Evolutionary conservation across 78 protist species (phyloP), one percentile per base, ranked within the genome.

Genomic region (Guillardia theta): DNA sequence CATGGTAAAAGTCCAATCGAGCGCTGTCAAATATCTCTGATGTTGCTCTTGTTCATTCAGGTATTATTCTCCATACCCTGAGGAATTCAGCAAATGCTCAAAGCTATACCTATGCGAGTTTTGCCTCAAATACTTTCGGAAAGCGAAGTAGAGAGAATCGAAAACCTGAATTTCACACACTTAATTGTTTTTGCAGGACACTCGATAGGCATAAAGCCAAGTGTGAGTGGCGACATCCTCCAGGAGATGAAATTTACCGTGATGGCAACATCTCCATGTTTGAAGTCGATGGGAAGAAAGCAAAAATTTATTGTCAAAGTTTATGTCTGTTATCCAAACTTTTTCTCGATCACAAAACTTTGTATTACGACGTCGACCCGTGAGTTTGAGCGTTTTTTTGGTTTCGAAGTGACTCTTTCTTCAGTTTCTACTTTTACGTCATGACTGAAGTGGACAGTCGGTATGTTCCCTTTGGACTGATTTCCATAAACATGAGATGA

Each of bases 161-260:
- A n/a, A n/a, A n/a, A n/a, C n/a, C n/a, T n/a, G 62, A 10, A 19
- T 50, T 10, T 50, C 62, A 50, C 30, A 50, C 62, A 50, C 62
- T 19, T 50, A 18, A 18, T 50, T 19, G 30, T 50, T 50, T 10
- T 50, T 1, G 70, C 70, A 58, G 70, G 78, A 95, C 98, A 47
- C 93, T 97, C 41, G 95, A 83, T 12, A 62, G 97, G 5, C 99
- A 98, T 95, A 96, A 94, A 83, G 95, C 50, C 4, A 78, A 78
- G 33, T 78, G 90, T 43, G 90, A 78, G 48, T 43, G 45, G 33
- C 46, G 48, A 0, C 97, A 95, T 62, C 99, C 99, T 2, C 99
- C 99, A 0, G 99, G 99, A 0, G 97, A 96, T 41, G 99, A 99
- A 93, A 97, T 99, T 36, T 98, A 97, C 94, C 88, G 99, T 8